phyloP scores from a whole-genome alignment of 1,284 basidiomycete genomes.

The Peniophora sp. region DNA sequence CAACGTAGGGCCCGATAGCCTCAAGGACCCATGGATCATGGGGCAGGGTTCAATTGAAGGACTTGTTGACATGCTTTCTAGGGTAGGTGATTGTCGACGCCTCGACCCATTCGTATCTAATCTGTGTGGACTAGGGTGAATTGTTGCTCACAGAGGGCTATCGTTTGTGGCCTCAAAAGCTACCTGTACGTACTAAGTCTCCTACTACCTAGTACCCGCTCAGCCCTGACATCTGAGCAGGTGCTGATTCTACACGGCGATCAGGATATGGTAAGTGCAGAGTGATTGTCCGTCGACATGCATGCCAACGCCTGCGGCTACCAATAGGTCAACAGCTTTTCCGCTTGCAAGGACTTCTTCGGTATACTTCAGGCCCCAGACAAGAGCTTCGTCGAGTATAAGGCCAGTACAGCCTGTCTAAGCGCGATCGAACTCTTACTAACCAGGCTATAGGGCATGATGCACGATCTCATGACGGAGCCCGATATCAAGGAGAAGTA shows the following conservation, averaged over 20 bases:
- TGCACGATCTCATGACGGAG: background rate
- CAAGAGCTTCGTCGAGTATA: background rate
- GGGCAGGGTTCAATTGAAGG: background rate
- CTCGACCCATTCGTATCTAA: no score
- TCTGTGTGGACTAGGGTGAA: background rate
- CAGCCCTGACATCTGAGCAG: no score
- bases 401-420: background rate
- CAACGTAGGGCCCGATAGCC: background rate
- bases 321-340: background rate
- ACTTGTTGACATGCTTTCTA: background rate
- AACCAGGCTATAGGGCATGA: background rate
- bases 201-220: background rate
- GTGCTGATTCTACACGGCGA: background rate
- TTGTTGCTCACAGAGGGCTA: background rate
- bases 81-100: background rate
- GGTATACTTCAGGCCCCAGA: background rate
- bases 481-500: background rate
- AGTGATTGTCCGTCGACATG: no score
- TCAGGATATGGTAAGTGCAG: background rate
- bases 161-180: background rate
- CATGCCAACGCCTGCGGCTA: no score
- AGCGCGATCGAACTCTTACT: background rate
- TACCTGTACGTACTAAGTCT: background rate
- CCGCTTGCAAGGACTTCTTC: background rate
- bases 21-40: background rate